Base-by-base conservation (phyloP, 2,329 filamentous ascomycete genomes). In the Paecilomyces dactylethromorphus region DNA sequence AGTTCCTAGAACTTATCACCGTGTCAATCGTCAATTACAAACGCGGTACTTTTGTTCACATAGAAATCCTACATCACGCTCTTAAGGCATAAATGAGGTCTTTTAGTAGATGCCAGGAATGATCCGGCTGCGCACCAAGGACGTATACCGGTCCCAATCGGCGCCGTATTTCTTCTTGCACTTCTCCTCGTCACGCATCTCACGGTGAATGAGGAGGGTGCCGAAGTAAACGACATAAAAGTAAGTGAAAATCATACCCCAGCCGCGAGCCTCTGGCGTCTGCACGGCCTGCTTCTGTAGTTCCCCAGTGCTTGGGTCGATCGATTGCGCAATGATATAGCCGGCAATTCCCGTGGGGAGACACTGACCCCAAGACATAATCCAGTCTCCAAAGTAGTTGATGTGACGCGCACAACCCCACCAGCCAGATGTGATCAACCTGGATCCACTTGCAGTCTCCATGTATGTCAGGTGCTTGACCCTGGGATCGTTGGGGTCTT, bases 331-430 rank as follows among this genome's bases (percentile, higher is more conserved):
- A 55, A 96, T 86, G 49, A 87, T 79, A 72, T 93, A 96, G 12
- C 92, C 92, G 0, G 92, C 89, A 60, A 95, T 73, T 0, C 90
- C 90, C 0, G 92, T 96, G 1, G 93, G 92, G 51, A 97, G 81
- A 64, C 87, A 91, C 76, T 94, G 97, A 0, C 91, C 86, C 91
- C 91, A 97, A 8, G 88, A 85, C 85, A 96, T 92, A 64, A 94
- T 82, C 92, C 92, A 97, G 78, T 97, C 93, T 56, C 92, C 93
- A 0, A 96, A 77, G 76, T 97, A 97, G 79, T 97, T 97, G 81
- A 97, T 93, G 76, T 97, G 93, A 50, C 93, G 86, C 0, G 92
- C 89, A 22, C 85, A 81, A 51, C 93, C 93, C 93, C 93, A 97
- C 93, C 93, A 97, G 58, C 93, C 93, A 0, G 89, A 88, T 3